These are phyloP conservation scores for Boletus reticuloceps DNA, from an alignment of 768 basidiomycete species.

Conservation along the genomic window DNA sequence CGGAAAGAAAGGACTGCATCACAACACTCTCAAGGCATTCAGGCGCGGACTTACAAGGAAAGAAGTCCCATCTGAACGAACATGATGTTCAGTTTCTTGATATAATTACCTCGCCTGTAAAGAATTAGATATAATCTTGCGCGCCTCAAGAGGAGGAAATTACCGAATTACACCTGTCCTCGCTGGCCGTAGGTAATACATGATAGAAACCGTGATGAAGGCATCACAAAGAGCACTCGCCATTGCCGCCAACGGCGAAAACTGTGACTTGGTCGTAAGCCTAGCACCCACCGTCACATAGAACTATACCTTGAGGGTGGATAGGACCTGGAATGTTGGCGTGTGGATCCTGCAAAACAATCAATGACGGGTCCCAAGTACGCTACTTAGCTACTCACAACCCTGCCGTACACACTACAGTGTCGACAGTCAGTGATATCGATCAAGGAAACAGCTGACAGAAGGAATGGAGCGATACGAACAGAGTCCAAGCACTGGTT, in stretches of 20 bases:
- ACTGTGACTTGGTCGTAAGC: constrained; percentile 1
- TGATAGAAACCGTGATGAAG: constrained; percentile 16
- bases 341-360: constrained; percentile 3
- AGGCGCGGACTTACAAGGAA: too few species aligned
- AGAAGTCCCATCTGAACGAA: too few species aligned
- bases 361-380: neutral
- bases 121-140: neutral
- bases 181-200: neutral
- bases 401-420: neutral
- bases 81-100: neutral
- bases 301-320: constrained; percentile 2
- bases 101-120: constrained; percentile 7
- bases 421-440: neutral
- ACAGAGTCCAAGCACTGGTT: constrained; percentile 17
- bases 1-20: neutral
- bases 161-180: too few species aligned
- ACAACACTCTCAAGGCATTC: neutral
- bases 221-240: constrained; percentile 21
- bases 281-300: neutral
- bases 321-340: constrained; percentile 4
- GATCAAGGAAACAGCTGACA: neutral
- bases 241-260: constrained; percentile 2
- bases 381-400: constrained; percentile 4
- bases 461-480: neutral
- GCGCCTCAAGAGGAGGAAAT: too few species aligned